A percentile compares a stretch with the other conserved stretches of the same genome.
Evolutionary conservation across 805 yeast species (phyloP).

Genomic region (Brettanomyces custersianus): DNA sequence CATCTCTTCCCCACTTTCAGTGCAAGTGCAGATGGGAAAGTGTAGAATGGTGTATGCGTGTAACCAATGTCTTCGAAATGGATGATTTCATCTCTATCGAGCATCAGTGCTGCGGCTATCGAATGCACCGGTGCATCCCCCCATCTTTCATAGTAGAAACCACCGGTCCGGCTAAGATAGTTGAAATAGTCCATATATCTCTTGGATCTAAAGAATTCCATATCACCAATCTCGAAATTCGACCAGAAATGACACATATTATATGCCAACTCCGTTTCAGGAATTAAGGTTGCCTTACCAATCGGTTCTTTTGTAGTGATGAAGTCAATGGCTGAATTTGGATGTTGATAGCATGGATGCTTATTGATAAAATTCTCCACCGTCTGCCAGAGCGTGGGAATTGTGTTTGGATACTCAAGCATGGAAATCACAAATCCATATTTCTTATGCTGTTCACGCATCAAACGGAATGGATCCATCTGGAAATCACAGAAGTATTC

Average conservation of each 20-base stretch:
- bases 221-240: constrained; percentile 69
- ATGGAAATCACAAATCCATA: constrained; percentile 85
- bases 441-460: constrained; percentile 67
- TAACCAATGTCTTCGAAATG: constrained; percentile 82
- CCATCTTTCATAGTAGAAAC: constrained; percentile 85
- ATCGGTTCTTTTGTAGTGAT: constrained; percentile 45
- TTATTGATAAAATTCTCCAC: constrained; percentile 53
- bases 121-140: constrained; percentile 93
- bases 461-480: constrained; percentile 77
- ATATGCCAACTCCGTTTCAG: constrained; percentile 46
- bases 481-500: constrained; percentile 81
- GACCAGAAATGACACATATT: constrained; percentile 86
- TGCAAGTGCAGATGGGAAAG: constrained; percentile 48
- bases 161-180: constrained; percentile 56
- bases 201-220: constrained; percentile 62
- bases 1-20: constrained; percentile 50
- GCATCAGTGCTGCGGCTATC: constrained; percentile 51
- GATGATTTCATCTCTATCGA: constrained; percentile 53
- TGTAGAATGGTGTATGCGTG: constrained; percentile 58
- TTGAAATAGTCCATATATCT: constrained; percentile 56
- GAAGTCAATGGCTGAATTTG: constrained; percentile 52
- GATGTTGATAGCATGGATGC: constrained; percentile 54
- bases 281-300: constrained; percentile 29
- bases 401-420: constrained; percentile 76
- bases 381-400: constrained; percentile 75